Evolutionary conservation across 352 stramenopile genomes (phyloP).

Genomic region (Pythium aphanidermatum): DNA sequence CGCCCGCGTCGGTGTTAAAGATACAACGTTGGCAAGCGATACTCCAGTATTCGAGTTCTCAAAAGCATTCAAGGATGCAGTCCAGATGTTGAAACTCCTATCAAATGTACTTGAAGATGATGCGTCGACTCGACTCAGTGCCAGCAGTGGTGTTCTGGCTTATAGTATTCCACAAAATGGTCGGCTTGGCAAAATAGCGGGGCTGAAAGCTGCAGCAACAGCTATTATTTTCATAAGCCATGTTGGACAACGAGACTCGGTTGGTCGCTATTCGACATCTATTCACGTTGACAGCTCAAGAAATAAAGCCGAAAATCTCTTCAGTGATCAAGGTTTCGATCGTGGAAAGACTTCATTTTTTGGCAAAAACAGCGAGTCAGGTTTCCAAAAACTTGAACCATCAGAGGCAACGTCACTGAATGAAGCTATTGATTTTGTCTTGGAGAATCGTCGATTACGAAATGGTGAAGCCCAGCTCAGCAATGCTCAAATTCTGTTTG

Average conservation of each 20-base stretch:
- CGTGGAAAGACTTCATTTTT: not conserved
- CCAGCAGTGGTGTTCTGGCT: constrained; percentile 47
- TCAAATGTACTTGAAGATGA: constrained; percentile 66
- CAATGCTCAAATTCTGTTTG: constrained; percentile 57
- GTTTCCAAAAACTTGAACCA: constrained; percentile 6
- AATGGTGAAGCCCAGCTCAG: too few species aligned
- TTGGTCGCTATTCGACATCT: constrained; percentile 69
- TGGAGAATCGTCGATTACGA: too few species aligned
- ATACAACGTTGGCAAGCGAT: constrained; percentile 68
- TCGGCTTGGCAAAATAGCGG: constrained; percentile 1
- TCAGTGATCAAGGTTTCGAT: constrained; percentile 17
- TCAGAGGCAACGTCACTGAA: constrained; percentile 16
- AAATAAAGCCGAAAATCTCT: constrained; percentile 73
- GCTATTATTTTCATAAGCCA: constrained; percentile 14
- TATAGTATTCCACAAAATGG: constrained; percentile 27
- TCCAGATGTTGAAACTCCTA: constrained; percentile 81
- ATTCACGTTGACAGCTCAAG: constrained; percentile 50
- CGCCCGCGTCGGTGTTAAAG: constrained; percentile 68
- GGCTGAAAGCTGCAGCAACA: not conserved
- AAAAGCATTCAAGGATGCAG: constrained; percentile 66
- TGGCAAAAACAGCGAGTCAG: not conserved
- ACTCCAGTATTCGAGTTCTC: constrained; percentile 55
- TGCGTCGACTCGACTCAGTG: constrained; percentile 49
- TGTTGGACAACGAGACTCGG: constrained; percentile 28
- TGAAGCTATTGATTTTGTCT: constrained; percentile 19